Evolutionary conservation across 805 yeast genomes (phyloP).

Genomic region (Candida tallmaniae): DNA sequence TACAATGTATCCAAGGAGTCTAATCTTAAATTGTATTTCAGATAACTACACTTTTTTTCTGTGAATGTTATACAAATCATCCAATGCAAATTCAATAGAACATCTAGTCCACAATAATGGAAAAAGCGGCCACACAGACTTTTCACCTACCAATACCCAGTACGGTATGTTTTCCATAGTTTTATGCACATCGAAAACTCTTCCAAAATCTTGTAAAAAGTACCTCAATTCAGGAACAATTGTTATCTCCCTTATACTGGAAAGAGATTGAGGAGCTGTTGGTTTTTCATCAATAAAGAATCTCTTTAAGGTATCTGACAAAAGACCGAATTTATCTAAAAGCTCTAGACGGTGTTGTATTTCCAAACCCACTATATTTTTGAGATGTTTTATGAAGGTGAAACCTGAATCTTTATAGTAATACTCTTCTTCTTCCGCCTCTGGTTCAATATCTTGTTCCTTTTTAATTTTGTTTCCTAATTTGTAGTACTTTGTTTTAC

Average conservation of each 20-base stretch:
- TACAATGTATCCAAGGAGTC: constrained; percentile 56
- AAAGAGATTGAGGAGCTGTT: constrained; percentile 63
- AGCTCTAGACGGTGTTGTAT: constrained; percentile 79
- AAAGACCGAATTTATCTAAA: constrained; percentile 70
- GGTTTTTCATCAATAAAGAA: constrained; percentile 81
- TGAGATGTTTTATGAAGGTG: constrained; percentile 30
- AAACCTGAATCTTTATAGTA: constrained; percentile 30
- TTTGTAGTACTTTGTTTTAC: constrained; percentile 21
- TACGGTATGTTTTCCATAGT: constrained; percentile 71
- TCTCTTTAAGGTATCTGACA: constrained; percentile 66
- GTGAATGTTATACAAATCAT: constrained; percentile 57
- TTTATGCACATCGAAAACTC: constrained; percentile 74
- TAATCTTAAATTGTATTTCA: constrained; percentile 39
- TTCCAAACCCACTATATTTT: constrained; percentile 67
- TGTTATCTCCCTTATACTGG: constrained; percentile 66
- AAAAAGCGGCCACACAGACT: constrained; percentile 88
- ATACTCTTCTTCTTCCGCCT: constrained; percentile 27
- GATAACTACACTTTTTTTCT: constrained; percentile 29
- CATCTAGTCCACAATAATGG: constrained; percentile 85
- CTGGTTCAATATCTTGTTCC: constrained; percentile 14
- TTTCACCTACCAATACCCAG: constrained; percentile 88
- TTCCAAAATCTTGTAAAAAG: constrained; percentile 62
- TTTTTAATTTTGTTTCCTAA: constrained; percentile 5
- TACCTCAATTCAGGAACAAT: constrained; percentile 84
- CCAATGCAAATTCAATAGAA: constrained; percentile 83